Evolutionary conservation across 2,329 filamentous ascomycete genomes (phyloP), one percentile per base, ranked within the genome.

Genomic region (Dothistroma septosporum): DNA sequence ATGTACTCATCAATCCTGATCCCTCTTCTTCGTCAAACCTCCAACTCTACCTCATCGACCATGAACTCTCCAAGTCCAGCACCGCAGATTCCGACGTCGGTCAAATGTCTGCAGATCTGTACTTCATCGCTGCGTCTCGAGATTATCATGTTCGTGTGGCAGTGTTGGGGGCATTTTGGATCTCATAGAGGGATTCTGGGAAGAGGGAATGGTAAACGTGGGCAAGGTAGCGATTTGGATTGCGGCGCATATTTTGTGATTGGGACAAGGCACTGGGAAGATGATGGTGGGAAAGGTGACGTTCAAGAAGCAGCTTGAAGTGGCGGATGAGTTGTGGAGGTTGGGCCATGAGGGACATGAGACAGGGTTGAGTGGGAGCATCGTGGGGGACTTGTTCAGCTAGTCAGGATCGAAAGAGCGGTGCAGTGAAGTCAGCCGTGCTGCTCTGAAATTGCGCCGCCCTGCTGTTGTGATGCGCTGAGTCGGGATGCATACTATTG

Each of bases 61-160:
- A 65, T 16, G 63, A 65, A 54, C 37, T 67, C 12, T 49, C 61
- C 5, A 65, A 64, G 33, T 55, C 63, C 1, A 61, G 61, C 10
- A 65, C 61, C 2, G 61, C 63, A 41, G 61, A 56, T 2, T 67
- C 62, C 21, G 65, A 67, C 52, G 28, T 67, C 14, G 63, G 63
- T 2, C 64, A 66, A 31, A 66, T 64, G 64, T 62, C 57, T 5
- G 64, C 62, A 16, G 64, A 66, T 48, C 60, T 65, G 59, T 60
- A 63, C 4, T 65, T 61, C 48, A 49, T 66, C 4, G 59, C 64
- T 14, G 53, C 32, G 1, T 66, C 65, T 49, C 55, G 63, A 2
- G 50, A 56, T 24, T 12, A 19, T 31, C 32, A 7, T 62, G 62
- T n/a, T n/a, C n/a, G n/a, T 0, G 31, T 33, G 37, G 52, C 59